Conservation (phyloP, 1,284 basidiomycete genomes). For the Pseudozyma pruni region DNA sequence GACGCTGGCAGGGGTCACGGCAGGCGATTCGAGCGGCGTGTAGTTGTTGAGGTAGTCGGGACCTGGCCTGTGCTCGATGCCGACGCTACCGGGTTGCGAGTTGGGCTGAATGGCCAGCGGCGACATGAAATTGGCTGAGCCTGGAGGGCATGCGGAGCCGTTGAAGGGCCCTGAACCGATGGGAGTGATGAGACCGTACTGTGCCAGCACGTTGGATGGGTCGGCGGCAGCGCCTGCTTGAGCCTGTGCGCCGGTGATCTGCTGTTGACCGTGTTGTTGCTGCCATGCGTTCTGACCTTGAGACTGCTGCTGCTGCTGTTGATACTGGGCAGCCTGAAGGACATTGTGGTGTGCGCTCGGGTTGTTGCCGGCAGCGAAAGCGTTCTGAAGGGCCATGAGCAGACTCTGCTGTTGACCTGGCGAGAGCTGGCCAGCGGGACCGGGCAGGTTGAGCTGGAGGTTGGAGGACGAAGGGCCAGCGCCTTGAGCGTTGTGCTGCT, state of each 20-base stretch:
- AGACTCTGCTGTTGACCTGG: conserved; percentile 44
- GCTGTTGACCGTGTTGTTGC: conserved; percentile 23
- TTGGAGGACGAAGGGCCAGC: conserved; percentile 11
- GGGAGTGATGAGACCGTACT: conserved; percentile 63
- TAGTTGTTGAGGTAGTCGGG: conserved; percentile 39
- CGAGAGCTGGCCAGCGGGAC: conserved; percentile 32
- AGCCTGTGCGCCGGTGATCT: conserved; percentile 8
- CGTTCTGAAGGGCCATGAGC: conserved; percentile 39
- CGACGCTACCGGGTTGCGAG: conserved; percentile 38
- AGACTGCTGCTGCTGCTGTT: conserved; percentile 24
- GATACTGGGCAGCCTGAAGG: conserved; percentile 27
- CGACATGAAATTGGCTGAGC: conserved; percentile 51
- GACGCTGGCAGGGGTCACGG: conserved; percentile 65
- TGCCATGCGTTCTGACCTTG: conserved; percentile 21
- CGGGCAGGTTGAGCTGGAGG: conserved; percentile 20
- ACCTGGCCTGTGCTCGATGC: conserved; percentile 33
- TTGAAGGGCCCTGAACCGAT: conserved; percentile 54
- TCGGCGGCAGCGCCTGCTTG: conserved; percentile 10
- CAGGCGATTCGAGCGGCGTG: conserved; percentile 60
- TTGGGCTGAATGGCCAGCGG: conserved; percentile 56
- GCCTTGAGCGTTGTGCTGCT: conserved; percentile 6
- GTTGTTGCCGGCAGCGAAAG: conserved; percentile 45
- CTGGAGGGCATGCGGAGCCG: conserved; percentile 34
- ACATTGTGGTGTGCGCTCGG: conserved; percentile 38
- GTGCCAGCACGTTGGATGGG: conserved; percentile 39